A percentile compares a stretch with the other conserved stretches of the same genome.
Evolutionary conservation across 2,329 filamentous ascomycete genomes (phyloP).

Genomic region (Xylariomycetidae sp.): DNA sequence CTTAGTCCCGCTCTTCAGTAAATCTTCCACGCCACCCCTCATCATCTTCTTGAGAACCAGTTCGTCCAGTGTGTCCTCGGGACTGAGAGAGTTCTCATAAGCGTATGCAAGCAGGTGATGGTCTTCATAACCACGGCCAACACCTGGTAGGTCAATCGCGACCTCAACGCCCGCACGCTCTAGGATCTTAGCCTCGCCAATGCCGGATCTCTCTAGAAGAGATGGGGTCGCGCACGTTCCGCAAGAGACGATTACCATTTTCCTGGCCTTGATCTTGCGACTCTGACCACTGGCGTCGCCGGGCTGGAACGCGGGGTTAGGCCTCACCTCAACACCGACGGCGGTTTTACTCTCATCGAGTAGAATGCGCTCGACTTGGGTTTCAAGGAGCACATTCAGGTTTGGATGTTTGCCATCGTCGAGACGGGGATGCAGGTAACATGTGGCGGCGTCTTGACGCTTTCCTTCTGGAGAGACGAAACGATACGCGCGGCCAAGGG

Average conservation of each 20-base stretch:
- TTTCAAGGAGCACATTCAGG: slow-evolving; percentile 25
- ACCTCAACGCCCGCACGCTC: slow-evolving; percentile 37
- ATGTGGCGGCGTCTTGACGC: slow-evolving; percentile 22
- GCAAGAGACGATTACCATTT: slow-evolving; percentile 43
- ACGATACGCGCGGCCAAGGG: slow-evolving; percentile 21
- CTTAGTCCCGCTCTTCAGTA: slow-evolving; percentile 17
- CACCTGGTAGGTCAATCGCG: slow-evolving; percentile 43
- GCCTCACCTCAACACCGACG: slow-evolving; percentile 47
- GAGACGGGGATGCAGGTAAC: slow-evolving; percentile 22
- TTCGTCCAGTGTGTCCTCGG: slow-evolving; percentile 37
- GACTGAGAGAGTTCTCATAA: slow-evolving; percentile 41
- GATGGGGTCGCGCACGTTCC: slow-evolving; percentile 48
- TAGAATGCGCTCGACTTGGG: slow-evolving; percentile 38
- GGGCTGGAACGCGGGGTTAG: slow-evolving; percentile 37
- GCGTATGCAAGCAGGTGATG: slow-evolving; percentile 43
- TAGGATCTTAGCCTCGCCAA: slow-evolving; percentile 45
- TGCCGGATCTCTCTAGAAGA: slow-evolving; percentile 56
- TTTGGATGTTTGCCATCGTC: slow-evolving; percentile 24
- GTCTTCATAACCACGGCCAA: slow-evolving; percentile 47
- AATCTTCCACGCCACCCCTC: slow-evolving; percentile 16
- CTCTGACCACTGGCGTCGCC: slow-evolving; percentile 17
- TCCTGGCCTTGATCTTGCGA: slow-evolving; percentile 40
- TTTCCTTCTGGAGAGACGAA: slow-evolving; percentile 21
- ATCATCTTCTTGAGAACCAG: slow-evolving; percentile 19
- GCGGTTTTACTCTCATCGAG: slow-evolving; percentile 48